Percentiles rank a stretch among this genome's conserved stretches.
Conservation (phyloP, 768 basidiomycete species). For the Coprinopsis sp. region DNA sequence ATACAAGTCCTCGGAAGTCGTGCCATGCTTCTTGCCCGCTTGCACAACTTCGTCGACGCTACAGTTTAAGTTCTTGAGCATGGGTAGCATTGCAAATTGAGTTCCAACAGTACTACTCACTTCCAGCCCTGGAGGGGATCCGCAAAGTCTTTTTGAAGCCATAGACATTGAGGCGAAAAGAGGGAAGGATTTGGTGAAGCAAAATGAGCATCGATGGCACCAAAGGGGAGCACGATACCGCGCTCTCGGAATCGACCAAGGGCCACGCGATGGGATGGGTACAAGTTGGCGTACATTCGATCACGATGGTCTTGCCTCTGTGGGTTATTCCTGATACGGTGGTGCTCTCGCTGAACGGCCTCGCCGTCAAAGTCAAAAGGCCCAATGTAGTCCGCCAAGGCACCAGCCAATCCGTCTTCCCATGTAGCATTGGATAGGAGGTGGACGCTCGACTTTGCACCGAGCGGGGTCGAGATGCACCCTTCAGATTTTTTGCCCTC, state of each 20-base stretch:
- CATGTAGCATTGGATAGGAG: background rate
- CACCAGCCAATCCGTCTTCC: background rate
- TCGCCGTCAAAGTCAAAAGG: too few species aligned
- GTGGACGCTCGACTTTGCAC: constrained; percentile 9
- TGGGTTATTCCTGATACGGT: constrained; percentile 25
- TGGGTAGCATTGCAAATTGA: background rate
- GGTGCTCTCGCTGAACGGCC: constrained; percentile 25
- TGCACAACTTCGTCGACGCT: constrained; percentile 27
- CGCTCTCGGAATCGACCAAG: constrained; percentile 28
- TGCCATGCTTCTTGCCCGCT: constrained; percentile 28
- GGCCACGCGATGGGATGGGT: constrained; percentile 37
- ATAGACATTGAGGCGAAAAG: constrained; percentile 26
- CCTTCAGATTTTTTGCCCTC: too few species aligned
- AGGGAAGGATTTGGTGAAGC: constrained; percentile 32
- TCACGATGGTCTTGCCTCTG: constrained; percentile 31
- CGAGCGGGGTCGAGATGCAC: too few species aligned
- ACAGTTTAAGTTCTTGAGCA: background rate
- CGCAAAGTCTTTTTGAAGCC: constrained; percentile 31
- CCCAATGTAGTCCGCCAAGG: background rate
- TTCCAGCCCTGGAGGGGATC: constrained; percentile 36
- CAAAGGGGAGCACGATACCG: constrained; percentile 40
- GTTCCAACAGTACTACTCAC: constrained; percentile 18
- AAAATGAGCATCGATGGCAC: constrained; percentile 31
- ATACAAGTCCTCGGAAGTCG: constrained; percentile 33
- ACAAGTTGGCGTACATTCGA: constrained; percentile 28